Base-by-base conservation (phyloP, 495 filamentous ascomycete species). In the Lindgomyces ingoldianus region DNA sequence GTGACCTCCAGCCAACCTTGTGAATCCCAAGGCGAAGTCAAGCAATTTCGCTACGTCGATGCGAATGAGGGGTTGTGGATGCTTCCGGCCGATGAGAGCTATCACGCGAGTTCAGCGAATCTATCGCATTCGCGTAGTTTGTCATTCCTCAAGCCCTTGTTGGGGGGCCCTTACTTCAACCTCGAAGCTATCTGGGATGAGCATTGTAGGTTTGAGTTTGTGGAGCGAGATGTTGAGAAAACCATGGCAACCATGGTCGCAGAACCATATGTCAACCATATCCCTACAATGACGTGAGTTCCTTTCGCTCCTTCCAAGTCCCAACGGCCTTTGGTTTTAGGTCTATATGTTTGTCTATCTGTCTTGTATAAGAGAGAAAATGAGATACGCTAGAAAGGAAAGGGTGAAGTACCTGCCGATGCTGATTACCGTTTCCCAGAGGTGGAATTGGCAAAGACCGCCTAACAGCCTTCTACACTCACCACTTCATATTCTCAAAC, bases 91-190 rank as follows among this genome's bases (percentile, higher is more conserved):
- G 72, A 80, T 25, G 21, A 59, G 3, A 54, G 75, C 39, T 84
- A 79, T 64, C 68, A 74, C 44, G 53, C 74, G 25, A 63, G 65
- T 16, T 54, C 75, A 0, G 80, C 79, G 14, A 61, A 72, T 4
- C 65, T 85, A 1, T 72, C 80, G 8, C 83, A 86, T 72, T 83
- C 83, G 27, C 74, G 83, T 0, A 78, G 68, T 41, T 72, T 85
- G 10, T 29, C 74, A 1, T 84, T 84, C 65, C 62, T 86, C 1
- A 83, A 83, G 65, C 72, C 77, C n/a, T 69, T 78, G 39, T 64
- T 82, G 10, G 72, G 70, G 10, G 84, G 81, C 0, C 84, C 83
- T 1, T 77, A 75, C 61, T 86, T 87, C 60, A 84, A 76, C 27
- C 65, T 76, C 18, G 74, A 76, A 39, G 65, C 60, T 6, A 54